Evolutionary conservation across 2,329 filamentous ascomycete genomes (phyloP).

Genomic region (Fusarium aywerte): DNA sequence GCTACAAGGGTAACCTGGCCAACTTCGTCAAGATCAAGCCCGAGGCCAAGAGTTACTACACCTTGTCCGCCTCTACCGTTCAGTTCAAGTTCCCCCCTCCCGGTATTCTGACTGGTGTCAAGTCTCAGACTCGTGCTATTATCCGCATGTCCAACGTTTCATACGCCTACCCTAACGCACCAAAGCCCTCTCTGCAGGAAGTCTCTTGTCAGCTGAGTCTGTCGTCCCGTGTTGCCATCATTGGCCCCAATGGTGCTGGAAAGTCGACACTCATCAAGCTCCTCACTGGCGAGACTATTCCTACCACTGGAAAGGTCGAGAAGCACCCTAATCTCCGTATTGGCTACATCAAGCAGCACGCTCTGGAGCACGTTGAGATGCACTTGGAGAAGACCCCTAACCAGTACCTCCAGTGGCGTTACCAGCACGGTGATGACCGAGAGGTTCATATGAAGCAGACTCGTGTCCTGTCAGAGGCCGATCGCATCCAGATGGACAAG

Average conservation of each 20-base stretch:
- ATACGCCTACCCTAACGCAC: constrained; percentile 90
- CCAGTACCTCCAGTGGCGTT: constrained; percentile 98
- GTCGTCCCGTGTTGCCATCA: constrained; percentile 94
- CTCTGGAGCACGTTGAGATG: constrained; percentile 99
- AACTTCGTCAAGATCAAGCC: constrained; percentile 89
- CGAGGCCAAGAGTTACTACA: constrained; percentile 98
- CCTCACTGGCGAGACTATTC: constrained; percentile 90
- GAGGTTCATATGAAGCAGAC: constrained; percentile 99
- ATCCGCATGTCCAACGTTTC: constrained; percentile 93
- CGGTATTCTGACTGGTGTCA: constrained; percentile 93
- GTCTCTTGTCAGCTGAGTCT: constrained; percentile 89
- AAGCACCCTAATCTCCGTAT: constrained; percentile 99
- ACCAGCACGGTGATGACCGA: constrained; percentile 94
- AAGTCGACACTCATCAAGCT: constrained; percentile 99
- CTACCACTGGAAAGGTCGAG: constrained; percentile 86
- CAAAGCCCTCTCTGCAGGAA: constrained; percentile 87
- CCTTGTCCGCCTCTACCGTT: constrained; percentile 84
- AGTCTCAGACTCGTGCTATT: constrained; percentile 92
- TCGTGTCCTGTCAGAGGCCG: constrained; percentile 84
- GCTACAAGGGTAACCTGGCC: constrained; percentile 84
- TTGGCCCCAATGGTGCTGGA: constrained; percentile 96
- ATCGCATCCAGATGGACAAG: constrained; percentile 92
- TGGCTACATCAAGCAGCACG: constrained; percentile 99
- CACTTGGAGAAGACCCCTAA: constrained; percentile 99
- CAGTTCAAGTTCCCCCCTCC: constrained; percentile 99